Conservation (phyloP, 768 basidiomycete genomes). For the Lactarius quietus region DNA sequence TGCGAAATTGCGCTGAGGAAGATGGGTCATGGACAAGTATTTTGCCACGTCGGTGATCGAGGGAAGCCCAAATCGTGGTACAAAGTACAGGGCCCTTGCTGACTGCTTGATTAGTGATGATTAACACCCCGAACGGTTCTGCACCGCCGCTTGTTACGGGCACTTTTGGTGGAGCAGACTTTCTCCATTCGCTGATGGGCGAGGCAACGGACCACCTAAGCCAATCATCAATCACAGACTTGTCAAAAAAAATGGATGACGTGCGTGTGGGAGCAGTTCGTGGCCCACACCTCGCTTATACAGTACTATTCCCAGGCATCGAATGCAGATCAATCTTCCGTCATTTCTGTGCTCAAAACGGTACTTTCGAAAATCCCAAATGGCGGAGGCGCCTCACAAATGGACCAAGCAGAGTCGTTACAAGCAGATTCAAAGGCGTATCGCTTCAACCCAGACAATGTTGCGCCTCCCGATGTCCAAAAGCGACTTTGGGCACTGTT, state of each 20-base stretch:
- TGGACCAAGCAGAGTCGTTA: slow-evolving; percentile 54
- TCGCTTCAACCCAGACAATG: slow-evolving; percentile 56
- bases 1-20: slow-evolving; percentile 70
- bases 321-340: slow-evolving; percentile 33
- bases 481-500: slow-evolving; percentile 51
- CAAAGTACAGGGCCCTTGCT: not conserved
- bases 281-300: not conserved
- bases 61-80: slow-evolving; percentile 31
- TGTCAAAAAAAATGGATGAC: slow-evolving; percentile 48
- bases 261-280: slow-evolving; percentile 21
- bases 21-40: slow-evolving; percentile 66
- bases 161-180: slow-evolving; percentile 65
- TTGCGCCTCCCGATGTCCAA: slow-evolving; percentile 64
- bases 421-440: slow-evolving; percentile 55
- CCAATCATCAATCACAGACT: slow-evolving; percentile 58
- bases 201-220: slow-evolving; percentile 62
- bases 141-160: slow-evolving; percentile 66
- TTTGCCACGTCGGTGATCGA: slow-evolving; percentile 74
- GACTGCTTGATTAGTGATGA: slow-evolving; percentile 25
- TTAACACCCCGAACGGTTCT: slow-evolving; percentile 52
- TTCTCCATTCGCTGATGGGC: slow-evolving; percentile 60
- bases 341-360: slow-evolving; percentile 39
- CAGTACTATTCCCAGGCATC: slow-evolving; percentile 28
- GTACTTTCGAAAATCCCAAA: slow-evolving; percentile 50
- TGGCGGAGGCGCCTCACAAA: slow-evolving; percentile 45